Conservation (phyloP, 2,329 filamentous ascomycete genomes). For the Rhynchosporium secalis region DNA sequence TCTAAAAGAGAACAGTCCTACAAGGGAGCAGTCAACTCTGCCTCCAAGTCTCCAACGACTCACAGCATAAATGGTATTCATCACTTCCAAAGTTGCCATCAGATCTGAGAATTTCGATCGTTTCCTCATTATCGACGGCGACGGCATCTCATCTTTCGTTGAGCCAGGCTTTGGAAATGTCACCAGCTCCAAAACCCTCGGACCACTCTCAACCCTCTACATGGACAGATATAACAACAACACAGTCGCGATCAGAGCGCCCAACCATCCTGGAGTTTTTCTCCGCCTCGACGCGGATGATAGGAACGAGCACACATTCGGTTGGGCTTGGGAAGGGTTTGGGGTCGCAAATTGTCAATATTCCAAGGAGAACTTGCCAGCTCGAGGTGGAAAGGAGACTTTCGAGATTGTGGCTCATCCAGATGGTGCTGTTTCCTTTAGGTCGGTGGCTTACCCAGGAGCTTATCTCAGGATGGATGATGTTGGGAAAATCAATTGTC, state of each 20-base stretch:
- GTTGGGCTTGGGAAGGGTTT: neutral
- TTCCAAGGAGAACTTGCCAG: neutral
- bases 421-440: neutral
- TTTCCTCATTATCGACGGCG: neutral
- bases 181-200: neutral
- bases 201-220: neutral
- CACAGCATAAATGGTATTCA: neutral
- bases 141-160: neutral
- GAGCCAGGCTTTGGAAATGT: neutral
- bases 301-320: neutral
- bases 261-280: neutral
- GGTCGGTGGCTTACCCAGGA: neutral
- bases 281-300: neutral
- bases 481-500: neutral
- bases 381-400: neutral
- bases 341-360: neutral
- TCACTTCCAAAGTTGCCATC: neutral
- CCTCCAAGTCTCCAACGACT: neutral
- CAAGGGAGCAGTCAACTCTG: neutral
- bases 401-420: neutral
- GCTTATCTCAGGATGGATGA: neutral
- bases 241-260: neutral
- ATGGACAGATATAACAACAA: neutral
- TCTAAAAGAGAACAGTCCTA: too few relatives aligned
- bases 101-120: neutral